phyloP scores from a whole-genome alignment of 2,329 filamentous ascomycete species.

The Pestalotiopsis sp. region DNA sequence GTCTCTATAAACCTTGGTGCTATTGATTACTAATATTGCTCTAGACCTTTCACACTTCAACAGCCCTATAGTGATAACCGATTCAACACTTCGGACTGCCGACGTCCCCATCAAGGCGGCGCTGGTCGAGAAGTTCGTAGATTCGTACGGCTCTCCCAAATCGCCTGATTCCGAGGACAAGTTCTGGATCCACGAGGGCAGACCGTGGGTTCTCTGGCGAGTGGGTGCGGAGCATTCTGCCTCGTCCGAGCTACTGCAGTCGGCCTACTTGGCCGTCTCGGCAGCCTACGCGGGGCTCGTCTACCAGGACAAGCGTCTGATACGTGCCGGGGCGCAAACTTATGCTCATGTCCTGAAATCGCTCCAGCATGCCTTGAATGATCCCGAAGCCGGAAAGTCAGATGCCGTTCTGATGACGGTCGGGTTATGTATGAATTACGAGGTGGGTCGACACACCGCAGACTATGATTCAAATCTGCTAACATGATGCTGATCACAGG shows the following conservation, averaged over 20 bases:
- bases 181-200: background rate
- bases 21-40: background rate
- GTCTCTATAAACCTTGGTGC: background rate
- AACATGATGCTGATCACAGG: background rate
- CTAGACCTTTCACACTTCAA: background rate
- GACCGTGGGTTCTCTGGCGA: background rate
- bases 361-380: background rate
- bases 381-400: background rate
- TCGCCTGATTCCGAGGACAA: background rate
- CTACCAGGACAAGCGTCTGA: background rate
- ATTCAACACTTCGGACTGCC: background rate
- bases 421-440: background rate
- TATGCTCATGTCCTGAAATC: background rate
- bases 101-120: background rate
- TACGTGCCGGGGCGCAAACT: background rate
- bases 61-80: background rate
- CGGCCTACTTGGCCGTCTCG: background rate
- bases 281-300: background rate
- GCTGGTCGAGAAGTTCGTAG: background rate
- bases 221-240: background rate
- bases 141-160: background rate
- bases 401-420: background rate
- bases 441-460: background rate
- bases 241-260: background rate
- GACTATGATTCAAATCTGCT: background rate